Evolutionary conservation across 805 yeast species (phyloP), one percentile per base, ranked within the genome.

Genomic region (Starmerella etchellsii): DNA sequence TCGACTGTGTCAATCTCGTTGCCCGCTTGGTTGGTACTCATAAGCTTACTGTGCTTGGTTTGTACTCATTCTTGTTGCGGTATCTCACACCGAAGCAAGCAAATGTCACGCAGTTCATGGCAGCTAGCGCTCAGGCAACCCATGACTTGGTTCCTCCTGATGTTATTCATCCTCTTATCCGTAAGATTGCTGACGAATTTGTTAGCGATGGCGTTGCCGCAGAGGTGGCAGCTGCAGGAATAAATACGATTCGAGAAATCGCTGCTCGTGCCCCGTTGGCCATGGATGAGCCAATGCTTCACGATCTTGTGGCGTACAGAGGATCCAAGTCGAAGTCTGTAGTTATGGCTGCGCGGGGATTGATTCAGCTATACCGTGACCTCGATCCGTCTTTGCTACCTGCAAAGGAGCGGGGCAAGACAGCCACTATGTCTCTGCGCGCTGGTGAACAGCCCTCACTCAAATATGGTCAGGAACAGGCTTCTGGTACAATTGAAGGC

Each of bases 61-160:
- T 91, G 27, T 91, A 91, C 62, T 79, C 96, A 0, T 85, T 74
- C 57, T 78, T 91, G 63, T 64, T 88, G 57, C 85, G 85, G 56
- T 91, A 81, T 57, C 68, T 91, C 52, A 87, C 95, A 1, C 97
- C 98, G 36, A 88, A 88, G 59, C 97, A 91, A 63, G 68, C 75
- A 42, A 81, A 88, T 52, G 99, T 91, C 33, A 91, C 99, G 0
- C 94, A 84, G 60, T 78, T 91, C 49, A 74, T 91, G 83, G 97
- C 98, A 7, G 94, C 97, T 3, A 70, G 82, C 36, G 99, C 98
- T 0, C 98, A 91, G 66, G 84, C 97, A 0, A 73, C 94, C 22
- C 99, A 91, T 58, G 97, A 91, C 55, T 68, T 91, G 54, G 95
- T 91, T 7, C 99, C 99, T 21, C 98, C 99, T 5, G 99, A 91